A percentile compares a stretch with the other conserved stretches of the same genome.
These are phyloP conservation scores for Lepidium aucheri DNA, from an alignment of 345 rosid species.

Conservation along the genomic window DNA sequence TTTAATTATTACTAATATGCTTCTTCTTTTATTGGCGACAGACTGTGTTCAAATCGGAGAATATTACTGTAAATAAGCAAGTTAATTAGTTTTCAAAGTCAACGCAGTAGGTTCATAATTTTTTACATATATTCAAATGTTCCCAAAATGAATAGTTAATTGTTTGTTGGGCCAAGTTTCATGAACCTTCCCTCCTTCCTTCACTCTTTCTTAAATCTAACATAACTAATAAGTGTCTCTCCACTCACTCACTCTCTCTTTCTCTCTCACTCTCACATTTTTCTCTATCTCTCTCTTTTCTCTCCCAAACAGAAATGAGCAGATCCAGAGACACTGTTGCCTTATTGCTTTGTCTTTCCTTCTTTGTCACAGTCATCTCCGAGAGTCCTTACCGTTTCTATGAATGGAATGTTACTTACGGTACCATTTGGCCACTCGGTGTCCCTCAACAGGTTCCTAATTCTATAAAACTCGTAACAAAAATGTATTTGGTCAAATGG, in stretches of 20 bases:
- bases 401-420: constrained; percentile 80
- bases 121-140: not conserved
- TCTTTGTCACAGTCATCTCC: constrained; percentile 25
- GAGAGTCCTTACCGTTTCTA: constrained; percentile 71
- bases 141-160: not conserved
- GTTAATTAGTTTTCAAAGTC: not conserved
- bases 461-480: not conserved
- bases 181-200: not conserved
- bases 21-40: no score
- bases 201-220: constrained; percentile 6
- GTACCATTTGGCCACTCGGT: constrained; percentile 71
- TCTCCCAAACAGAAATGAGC: constrained; percentile 1
- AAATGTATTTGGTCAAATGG: no score
- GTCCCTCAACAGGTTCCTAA: constrained; percentile 53
- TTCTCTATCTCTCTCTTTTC: not conserved
- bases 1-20: no score
- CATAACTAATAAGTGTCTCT: not conserved
- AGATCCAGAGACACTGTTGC: constrained; percentile 11
- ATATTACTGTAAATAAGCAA: no score
- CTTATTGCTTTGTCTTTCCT: constrained; percentile 15
- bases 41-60: no score
- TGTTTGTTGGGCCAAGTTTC: not conserved
- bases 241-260: constrained; percentile 10
- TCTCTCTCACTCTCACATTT: not conserved
- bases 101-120: constrained; percentile 4